phyloP scores from a whole-genome alignment of 768 basidiomycete genomes.

The Rhizopogon sp. region DNA sequence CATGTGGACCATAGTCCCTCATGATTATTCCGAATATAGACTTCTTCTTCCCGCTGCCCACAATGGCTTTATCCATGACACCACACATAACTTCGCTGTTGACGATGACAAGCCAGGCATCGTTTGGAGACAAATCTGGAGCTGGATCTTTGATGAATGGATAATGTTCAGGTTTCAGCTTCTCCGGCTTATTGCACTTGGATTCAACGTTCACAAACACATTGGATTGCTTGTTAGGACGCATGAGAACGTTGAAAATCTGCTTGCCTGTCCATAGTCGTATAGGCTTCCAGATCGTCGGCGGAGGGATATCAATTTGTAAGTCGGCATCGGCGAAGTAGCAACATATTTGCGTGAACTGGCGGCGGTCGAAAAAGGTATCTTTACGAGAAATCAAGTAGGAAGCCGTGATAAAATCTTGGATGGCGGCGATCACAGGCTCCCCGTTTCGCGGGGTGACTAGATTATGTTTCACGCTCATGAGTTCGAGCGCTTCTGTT shows the following conservation, averaged over 20 bases:
- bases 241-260: conserved; percentile 96
- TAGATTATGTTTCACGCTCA: conserved; percentile 95
- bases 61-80: conserved; percentile 96
- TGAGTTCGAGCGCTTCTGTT: conserved; percentile 94
- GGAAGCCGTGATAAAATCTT: conserved; percentile 99
- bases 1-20: conserved; percentile 93
- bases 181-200: conserved; percentile 88
- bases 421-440: conserved; percentile 98
- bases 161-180: conserved; percentile 62
- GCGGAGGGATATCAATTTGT: conserved; percentile 94
- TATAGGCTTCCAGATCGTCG: conserved; percentile 88
- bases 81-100: conserved; percentile 99
- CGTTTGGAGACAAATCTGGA: conserved; percentile 90
- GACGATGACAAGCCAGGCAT: conserved; percentile 94
- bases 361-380: conserved; percentile 86
- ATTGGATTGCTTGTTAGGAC: conserved; percentile 78
- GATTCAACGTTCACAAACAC: conserved; percentile 93
- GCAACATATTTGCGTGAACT: conserved; percentile 95
- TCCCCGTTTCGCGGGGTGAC: conserved; percentile 98
- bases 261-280: conserved; percentile 98
- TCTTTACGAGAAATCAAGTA: conserved; percentile 93
- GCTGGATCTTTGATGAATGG: conserved; percentile 49
- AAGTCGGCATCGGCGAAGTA: conserved; percentile 89
- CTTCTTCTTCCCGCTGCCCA: conserved; percentile 98
- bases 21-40: conserved; percentile 98